Base-by-base conservation (phyloP, 345 rosid genomes). In the Anastatica hierochuntica region DNA sequence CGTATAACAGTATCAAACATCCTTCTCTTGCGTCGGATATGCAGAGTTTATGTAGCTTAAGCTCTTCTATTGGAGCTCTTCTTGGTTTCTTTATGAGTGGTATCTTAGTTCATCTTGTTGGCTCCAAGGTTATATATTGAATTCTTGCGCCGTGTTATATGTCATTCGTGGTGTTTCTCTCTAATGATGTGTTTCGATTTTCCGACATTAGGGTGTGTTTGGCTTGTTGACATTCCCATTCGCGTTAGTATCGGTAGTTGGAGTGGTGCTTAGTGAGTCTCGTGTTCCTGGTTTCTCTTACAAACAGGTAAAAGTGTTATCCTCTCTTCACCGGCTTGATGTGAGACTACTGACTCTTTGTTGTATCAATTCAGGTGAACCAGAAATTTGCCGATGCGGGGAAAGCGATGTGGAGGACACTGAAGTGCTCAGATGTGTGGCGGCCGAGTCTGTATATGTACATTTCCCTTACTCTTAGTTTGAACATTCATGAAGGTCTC, bases 391-490 rank as follows among this genome's bases (percentile, higher is more conserved):
- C 64, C 13, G 83, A 74, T 62, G 97, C 94, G 7, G 75, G 88
- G 38, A 88, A 76, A 66, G 74, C 96, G 6, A 83, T 85, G 94
- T 80, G 94, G 94, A 77, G 63, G 20, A 92, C 95, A 35, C 45
- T 92, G 70, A 83, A 85, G 51, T 70, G 69, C 59, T 80, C 90
- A 0, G 72, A 74, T 46, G 97, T 88, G 43, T 88, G 95, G 99
- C 73, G 89, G 58, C 88, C 95, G 6, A 77, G 97, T 57, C 39
- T 92, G 13, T 92, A 92, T 62, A 88, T 88, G 97, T 92, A 81
- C 57, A 30, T 79, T 16, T 88, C 95, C 12, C 64, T 92, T 14
- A 69, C 90, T 16, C 23, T 80, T 60, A 84, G 97, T 66, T 58
- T 92, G 21, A 77, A 88, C 55, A 77, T 88, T 55, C 75, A 72